phyloP scores from a whole-genome alignment of 2,329 filamentous ascomycete genomes.

The Harringtonia aguacate region DNA sequence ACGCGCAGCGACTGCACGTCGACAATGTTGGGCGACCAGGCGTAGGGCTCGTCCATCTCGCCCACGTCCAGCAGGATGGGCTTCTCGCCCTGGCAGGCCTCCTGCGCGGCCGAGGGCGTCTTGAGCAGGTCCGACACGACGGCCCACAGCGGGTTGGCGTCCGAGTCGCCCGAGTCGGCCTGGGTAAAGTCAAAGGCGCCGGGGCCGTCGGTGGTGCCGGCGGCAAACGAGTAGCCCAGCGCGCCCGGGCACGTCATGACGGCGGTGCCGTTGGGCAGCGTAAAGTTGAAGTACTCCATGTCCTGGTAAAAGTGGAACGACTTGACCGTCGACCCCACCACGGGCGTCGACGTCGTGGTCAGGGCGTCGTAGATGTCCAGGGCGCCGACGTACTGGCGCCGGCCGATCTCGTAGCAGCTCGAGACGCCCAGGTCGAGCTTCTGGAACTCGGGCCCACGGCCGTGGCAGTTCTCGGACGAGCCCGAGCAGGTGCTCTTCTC shows the following conservation, averaged over 20 bases:
- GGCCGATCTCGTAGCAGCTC: conserved; percentile 67
- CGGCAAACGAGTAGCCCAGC: conserved; percentile 85
- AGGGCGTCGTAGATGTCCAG: conserved; percentile 37
- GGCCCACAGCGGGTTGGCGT: conserved; percentile 66
- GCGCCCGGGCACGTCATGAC: conserved; percentile 76
- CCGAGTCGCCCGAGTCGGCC: conserved; percentile 58
- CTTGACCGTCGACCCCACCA: conserved; percentile 58
- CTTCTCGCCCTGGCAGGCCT: conserved; percentile 68
- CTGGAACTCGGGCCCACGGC: conserved; percentile 58
- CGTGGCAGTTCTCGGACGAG: conserved; percentile 60
- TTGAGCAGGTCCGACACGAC: conserved; percentile 61
- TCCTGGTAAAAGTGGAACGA: conserved; percentile 81
- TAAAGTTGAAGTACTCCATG: conserved; percentile 65
- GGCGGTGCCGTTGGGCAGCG: conserved; percentile 56
- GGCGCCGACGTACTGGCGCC: conserved; percentile 56
- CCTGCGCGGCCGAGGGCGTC: conserved; percentile 57
- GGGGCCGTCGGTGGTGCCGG: conserved; percentile 83
- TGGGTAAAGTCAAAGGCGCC: conserved; percentile 91
- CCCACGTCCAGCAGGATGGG: conserved; percentile 81
- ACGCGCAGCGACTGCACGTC: conserved; percentile 77
- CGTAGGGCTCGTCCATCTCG: conserved; percentile 61
- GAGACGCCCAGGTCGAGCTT: conserved; percentile 60
- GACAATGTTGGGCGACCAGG: conserved; percentile 81
- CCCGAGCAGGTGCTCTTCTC: conserved; percentile 77
- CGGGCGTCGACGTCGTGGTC: conserved; percentile 30